These are phyloP conservation scores for Paramecium tetraurelia DNA, from an alignment of 73 alveolate genomes.

Conservation along the genomic window DNA sequence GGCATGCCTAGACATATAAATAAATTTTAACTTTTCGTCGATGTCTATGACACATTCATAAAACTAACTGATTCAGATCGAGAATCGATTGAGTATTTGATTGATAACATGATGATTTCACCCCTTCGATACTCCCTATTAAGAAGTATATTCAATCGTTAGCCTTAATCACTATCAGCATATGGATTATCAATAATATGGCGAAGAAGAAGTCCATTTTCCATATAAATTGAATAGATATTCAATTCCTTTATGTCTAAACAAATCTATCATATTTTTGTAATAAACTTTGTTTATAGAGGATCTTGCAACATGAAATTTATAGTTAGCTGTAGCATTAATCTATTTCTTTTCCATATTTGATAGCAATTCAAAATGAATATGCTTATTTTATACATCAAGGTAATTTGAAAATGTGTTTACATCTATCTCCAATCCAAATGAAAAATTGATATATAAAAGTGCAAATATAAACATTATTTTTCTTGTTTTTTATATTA, in stretches of 20 bases:
- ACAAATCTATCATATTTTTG: not conserved
- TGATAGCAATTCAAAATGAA: not conserved
- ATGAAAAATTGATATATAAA: not conserved
- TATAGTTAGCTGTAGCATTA: not conserved
- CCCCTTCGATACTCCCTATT: not conserved
- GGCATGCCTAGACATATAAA: constrained; percentile 38
- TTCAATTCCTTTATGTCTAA: not conserved
- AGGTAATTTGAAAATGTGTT: not conserved
- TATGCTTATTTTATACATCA: not conserved
- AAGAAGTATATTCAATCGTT: not conserved
- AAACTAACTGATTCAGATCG: not conserved
- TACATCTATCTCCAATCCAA: not conserved
- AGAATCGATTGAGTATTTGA: not conserved
- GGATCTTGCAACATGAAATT: not conserved
- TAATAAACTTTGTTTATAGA: not conserved
- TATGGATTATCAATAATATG: not conserved
- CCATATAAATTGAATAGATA: not conserved
- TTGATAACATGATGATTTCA: not conserved
- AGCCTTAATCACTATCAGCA: not conserved
- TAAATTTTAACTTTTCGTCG: not conserved
- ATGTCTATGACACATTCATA: not conserved
- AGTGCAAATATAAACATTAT: not conserved
- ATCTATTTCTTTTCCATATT: not conserved
- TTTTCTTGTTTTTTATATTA: not conserved
- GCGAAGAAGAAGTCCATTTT: not conserved